Percentiles rank a stretch among this genome's conserved stretches.
Conservation (phyloP, 441 rosid genomes). For the Populus hybrid region DNA sequence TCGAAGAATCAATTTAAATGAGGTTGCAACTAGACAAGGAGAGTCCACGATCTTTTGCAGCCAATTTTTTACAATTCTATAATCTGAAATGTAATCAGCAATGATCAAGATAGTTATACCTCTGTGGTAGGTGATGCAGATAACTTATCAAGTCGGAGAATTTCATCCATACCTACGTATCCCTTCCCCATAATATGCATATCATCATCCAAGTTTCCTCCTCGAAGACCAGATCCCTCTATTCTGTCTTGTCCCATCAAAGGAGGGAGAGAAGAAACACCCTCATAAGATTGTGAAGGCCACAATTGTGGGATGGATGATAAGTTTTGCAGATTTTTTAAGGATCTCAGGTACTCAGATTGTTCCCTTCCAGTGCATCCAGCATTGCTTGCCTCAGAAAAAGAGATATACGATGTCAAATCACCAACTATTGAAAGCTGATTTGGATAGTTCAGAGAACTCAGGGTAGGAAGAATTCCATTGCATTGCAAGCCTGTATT, state of each 20-base stretch:
- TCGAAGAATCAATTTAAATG: background rate
- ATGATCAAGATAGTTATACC: slow-evolving; percentile 23
- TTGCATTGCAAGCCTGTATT: slow-evolving; percentile 19
- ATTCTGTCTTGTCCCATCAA: slow-evolving; percentile 22
- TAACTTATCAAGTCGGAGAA: slow-evolving; percentile 31
- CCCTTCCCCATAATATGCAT: slow-evolving; percentile 16
- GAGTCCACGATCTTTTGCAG: background rate
- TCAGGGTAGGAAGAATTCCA: slow-evolving; percentile 12
- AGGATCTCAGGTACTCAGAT: slow-evolving; percentile 28
- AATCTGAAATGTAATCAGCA: slow-evolving; percentile 1
- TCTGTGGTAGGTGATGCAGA: slow-evolving; percentile 22
- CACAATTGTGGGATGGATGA: slow-evolving; percentile 28
- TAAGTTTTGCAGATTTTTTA: slow-evolving; percentile 24
- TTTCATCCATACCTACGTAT: slow-evolving; percentile 28
- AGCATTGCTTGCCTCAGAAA: slow-evolving; percentile 10
- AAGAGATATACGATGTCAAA: slow-evolving; percentile 22
- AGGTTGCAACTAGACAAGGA: background rate
- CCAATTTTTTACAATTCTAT: background rate
- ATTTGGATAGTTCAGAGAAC: slow-evolving; percentile 24
- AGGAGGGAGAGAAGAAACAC: slow-evolving; percentile 26
- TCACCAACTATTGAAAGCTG: slow-evolving; percentile 21
- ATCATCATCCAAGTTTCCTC: slow-evolving; percentile 18
- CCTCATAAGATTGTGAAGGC: slow-evolving; percentile 28
- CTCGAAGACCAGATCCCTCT: slow-evolving; percentile 25
- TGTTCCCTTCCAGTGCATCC: slow-evolving; percentile 19